Evolutionary conservation across 148 eudicot species (phyloP).

Genomic region (Heliosperma pusillum): DNA sequence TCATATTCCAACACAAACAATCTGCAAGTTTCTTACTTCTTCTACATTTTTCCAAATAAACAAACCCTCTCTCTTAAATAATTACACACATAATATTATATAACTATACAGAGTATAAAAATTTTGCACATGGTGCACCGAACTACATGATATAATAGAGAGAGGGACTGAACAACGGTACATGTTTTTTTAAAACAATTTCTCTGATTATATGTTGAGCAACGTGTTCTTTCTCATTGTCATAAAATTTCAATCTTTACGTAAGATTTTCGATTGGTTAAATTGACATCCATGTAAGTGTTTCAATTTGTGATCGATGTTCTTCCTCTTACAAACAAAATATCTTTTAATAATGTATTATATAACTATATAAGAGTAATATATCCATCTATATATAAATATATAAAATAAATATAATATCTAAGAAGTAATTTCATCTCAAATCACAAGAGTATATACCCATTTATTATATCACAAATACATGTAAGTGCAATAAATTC

Average conservation of each 20-base stretch:
- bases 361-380: background rate
- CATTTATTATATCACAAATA: no score
- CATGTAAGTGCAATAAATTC: no score
- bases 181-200: no score
- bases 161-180: background rate
- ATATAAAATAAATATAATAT: no score
- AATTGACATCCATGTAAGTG: background rate
- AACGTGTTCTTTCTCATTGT: conserved; percentile 4
- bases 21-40: no score
- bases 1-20: no score
- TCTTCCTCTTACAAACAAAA: background rate
- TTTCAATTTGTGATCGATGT: conserved; percentile 1
- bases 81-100: background rate
- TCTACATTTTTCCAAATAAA: no score
- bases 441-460: no score
- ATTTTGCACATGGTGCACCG: background rate
- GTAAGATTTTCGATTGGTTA: background rate
- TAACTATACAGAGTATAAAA: background rate
- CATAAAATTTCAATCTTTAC: conserved; percentile 6
- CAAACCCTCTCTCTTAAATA: no score
- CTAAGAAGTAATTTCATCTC: no score
- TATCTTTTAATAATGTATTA: background rate
- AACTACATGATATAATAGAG: background rate
- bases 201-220: conserved; percentile 6
- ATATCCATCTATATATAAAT: background rate